A percentile compares a stretch with the other conserved stretches of the same genome.
Evolutionary conservation across 139 green algal species (phyloP).

Genomic region (Chlorella sorokiniana): DNA sequence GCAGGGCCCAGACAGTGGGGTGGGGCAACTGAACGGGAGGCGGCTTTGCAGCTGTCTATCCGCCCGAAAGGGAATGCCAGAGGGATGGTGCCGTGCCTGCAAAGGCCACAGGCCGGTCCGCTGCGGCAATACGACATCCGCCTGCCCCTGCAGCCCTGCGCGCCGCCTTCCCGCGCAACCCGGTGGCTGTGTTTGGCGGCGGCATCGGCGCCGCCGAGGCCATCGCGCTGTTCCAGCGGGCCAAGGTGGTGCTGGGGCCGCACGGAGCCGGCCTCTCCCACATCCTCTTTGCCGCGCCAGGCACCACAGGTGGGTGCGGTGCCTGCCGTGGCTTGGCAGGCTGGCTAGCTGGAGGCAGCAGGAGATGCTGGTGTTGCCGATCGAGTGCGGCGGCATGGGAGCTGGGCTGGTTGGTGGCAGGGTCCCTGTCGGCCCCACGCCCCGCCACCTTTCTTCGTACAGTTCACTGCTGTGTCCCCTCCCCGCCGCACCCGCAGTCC

Average conservation of each 20-base stretch:
- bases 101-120: too few relatives aligned
- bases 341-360: background rate
- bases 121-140: too few relatives aligned
- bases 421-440: background rate
- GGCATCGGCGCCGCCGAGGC: background rate
- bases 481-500: background rate
- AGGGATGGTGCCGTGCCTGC: too few relatives aligned
- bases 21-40: background rate
- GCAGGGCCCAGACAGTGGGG: too few relatives aligned
- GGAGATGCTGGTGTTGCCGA: background rate
- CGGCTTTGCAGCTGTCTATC: too few relatives aligned
- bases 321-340: background rate
- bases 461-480: background rate
- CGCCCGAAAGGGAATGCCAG: too few relatives aligned
- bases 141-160: conserved; percentile 14
- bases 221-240: conserved; percentile 38
- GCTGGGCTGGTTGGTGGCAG: background rate
- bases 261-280: conserved; percentile 48
- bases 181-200: conserved; percentile 27
- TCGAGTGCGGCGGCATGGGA: too few relatives aligned
- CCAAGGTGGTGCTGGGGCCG: conserved; percentile 39
- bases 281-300: conserved; percentile 43
- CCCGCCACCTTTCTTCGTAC: background rate
- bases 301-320: conserved; percentile 20
- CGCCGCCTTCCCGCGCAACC: conserved; percentile 11